Evolutionary conservation across 257 asterid genomes (phyloP).

Genomic region (Solanum gracilifrons): DNA sequence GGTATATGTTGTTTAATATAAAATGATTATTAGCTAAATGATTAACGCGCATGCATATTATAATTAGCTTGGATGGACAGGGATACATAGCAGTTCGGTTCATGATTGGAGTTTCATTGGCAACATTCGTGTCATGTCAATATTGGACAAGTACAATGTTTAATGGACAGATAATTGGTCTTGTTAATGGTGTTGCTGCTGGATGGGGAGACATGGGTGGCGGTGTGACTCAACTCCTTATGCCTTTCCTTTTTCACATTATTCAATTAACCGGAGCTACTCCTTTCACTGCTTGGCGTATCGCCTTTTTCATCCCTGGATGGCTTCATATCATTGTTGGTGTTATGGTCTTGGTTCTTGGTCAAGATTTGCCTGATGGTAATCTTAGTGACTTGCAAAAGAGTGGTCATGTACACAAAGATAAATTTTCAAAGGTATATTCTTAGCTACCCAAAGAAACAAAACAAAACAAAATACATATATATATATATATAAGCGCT

Average conservation of each 20-base stretch:
- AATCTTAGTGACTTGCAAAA: background rate
- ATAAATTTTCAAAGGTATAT: conserved; percentile 2
- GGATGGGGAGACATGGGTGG: conserved; percentile 17
- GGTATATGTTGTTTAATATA: background rate
- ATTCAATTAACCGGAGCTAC: conserved; percentile 2
- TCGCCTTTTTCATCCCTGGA: conserved; percentile 7
- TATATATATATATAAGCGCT: too few relatives aligned
- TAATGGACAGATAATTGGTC: background rate
- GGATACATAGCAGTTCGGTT: conserved; percentile 2
- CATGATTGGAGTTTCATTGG: conserved; percentile 4
- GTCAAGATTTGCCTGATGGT: conserved; percentile 13
- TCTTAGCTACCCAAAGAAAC: background rate
- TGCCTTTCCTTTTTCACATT: conserved; percentile 10
- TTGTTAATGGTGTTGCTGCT: conserved; percentile 9
- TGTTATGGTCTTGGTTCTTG: conserved; percentile 1
- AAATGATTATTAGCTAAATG: background rate
- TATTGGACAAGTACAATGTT: conserved; percentile 4
- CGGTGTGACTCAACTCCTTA: conserved; percentile 8
- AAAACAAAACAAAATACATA: background rate
- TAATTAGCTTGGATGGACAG: background rate
- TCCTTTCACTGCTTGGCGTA: conserved; percentile 11
- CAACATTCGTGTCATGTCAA: conserved; percentile 1
- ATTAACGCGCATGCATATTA: background rate
- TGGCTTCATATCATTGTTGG: conserved; percentile 10
- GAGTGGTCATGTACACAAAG: background rate